Percentiles rank a stretch among this genome's conserved stretches.
Evolutionary conservation across 257 asterid species (phyloP).

Genomic region (Solanum sparsipilum): DNA sequence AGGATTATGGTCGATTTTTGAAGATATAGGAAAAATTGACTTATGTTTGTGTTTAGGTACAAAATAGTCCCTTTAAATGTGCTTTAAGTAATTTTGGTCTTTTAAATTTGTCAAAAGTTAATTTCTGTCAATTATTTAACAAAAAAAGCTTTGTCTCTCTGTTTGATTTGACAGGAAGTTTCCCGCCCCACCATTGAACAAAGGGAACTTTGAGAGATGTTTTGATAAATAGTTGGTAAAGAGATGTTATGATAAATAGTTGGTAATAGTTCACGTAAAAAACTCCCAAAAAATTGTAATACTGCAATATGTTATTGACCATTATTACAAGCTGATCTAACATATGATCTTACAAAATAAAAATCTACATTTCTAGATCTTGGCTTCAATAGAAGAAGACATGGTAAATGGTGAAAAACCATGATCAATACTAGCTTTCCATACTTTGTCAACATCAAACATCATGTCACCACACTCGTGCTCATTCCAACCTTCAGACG

Average conservation of each 20-base stretch:
- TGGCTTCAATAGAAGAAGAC: neutral
- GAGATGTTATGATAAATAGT: neutral
- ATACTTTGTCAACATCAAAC: constrained; percentile 41
- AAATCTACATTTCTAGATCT: neutral
- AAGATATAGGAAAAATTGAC: neutral
- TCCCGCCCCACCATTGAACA: no score
- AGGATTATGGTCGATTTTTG: neutral
- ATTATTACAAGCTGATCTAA: neutral
- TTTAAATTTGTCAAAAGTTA: neutral
- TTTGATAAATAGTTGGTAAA: no score
- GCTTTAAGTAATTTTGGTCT: neutral
- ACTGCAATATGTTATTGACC: neutral
- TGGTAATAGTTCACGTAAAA: neutral
- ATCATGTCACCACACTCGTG: constrained; percentile 70
- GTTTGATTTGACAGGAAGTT: no score
- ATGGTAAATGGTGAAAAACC: constrained; percentile 49
- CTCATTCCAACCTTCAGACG: constrained; percentile 57
- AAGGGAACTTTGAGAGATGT: no score
- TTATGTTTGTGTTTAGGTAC: neutral
- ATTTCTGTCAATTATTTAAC: no score
- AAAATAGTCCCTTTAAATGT: no score
- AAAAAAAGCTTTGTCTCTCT: no score
- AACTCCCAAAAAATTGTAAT: neutral
- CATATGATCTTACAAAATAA: neutral
- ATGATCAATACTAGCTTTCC: constrained; percentile 58